Evolutionary conservation across 306 rosid species (phyloP), one percentile per base, ranked within the genome.

Genomic region (Rosa persica): DNA sequence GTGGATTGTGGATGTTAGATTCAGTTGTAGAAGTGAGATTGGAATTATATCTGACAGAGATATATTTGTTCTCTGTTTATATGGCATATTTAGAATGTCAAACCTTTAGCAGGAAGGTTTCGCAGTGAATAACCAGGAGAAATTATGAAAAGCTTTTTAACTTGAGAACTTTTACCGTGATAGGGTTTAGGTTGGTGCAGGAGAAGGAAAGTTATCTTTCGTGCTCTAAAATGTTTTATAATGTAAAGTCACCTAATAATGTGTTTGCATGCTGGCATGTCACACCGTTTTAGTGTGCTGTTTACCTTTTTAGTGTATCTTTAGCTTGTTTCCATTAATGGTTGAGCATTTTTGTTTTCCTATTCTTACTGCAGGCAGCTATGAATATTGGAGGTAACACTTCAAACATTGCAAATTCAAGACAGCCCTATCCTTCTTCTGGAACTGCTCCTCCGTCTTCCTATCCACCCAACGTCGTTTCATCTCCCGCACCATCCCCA

Each of bases 351-450:
- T 84, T 43, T 60, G 36, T 16, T 70, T 48, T 10, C 43, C 70
- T 81, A 79, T 62, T 78, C 61, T 75, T 80, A 72, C 81, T 88
- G 86, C 96, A 94, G 98, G 85, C 90, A 74, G 87, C 90, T 57
- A 73, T 84, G 81, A 82, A 78, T 75, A 80, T 80, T 68, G 92
- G 89, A 77, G 76, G 46, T 34, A 68, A 67, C 51, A 23, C 85
- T 79, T 61, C 80, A 73, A 80, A 78, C 49, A 46, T 72, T 27
- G 71, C 72, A 3, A 87, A 86, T 81, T 72, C 87, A 36, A 84
- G 88, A 75, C 89, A 52, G 79, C 12, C 77, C 55, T 83, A 73
- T 81, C 84, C 81, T 78, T 67, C 89, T 67, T 64, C 89, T 16
- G 81, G 83, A 38, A 71, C 82, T 22, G 77, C 80, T 82, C 85